Conservation (phyloP, 169 alveolate species). For the Babesia caballi region DNA sequence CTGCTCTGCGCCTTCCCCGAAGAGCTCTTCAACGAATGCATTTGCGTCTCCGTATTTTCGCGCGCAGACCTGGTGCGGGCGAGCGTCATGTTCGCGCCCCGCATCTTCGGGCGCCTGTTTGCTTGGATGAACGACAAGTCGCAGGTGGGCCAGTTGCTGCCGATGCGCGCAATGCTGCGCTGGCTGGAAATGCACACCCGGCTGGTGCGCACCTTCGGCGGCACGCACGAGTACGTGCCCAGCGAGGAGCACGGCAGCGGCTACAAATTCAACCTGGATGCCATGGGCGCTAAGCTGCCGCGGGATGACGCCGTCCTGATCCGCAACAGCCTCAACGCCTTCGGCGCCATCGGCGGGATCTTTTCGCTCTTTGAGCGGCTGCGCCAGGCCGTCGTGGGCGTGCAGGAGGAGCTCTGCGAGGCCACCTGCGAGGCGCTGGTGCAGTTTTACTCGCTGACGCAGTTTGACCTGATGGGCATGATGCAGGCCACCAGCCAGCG, state of each 20-base stretch:
- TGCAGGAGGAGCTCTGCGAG: neutral
- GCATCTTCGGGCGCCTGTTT: constrained; percentile 26
- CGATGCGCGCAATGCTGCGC: constrained; percentile 9
- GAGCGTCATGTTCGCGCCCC: constrained; percentile 39
- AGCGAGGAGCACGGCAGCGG: neutral
- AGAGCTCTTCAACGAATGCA: constrained; percentile 11
- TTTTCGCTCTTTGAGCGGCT: neutral
- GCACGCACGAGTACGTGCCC: constrained; percentile 12
- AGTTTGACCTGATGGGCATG: constrained; percentile 15
- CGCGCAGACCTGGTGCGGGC: constrained; percentile 22
- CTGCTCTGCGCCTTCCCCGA: constrained; percentile 16
- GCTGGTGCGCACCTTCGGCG: constrained; percentile 4
- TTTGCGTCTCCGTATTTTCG: neutral
- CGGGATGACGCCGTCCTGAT: constrained; percentile 21
- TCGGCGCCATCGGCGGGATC: constrained; percentile 24
- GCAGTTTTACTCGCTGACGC: constrained; percentile 20
- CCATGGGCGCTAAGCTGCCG: constrained; percentile 10
- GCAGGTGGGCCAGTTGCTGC: neutral
- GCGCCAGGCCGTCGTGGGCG: neutral
- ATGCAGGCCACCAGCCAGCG: constrained; percentile 6
- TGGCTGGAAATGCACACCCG: constrained; percentile 36
- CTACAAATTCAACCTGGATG: constrained; percentile 1
- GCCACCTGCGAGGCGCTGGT: constrained; percentile 9
- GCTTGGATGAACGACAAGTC: neutral
- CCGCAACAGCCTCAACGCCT: constrained; percentile 26